Evolutionary conservation across 768 basidiomycete species (phyloP), one percentile per base, ranked within the genome.

Genomic region (Russula griseocarnosa): DNA sequence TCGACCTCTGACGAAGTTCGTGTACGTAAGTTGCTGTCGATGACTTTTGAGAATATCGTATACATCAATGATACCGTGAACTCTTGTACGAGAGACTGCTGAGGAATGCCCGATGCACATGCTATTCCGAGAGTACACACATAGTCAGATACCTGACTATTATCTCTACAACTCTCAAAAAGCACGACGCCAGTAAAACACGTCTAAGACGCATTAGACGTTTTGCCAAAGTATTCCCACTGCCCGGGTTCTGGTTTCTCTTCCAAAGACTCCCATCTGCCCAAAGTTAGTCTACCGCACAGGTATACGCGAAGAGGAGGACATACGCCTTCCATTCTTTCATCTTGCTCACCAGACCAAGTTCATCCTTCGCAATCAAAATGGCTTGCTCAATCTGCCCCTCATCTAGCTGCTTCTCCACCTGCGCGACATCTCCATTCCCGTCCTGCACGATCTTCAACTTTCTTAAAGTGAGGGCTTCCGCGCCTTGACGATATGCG

Each of bases 311-410:
- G 18, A 47, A 55, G 55, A 32, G 58, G 22, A 22, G n/a, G 58
- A 88, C 94, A 74, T 74, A 98, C 95, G 90, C 84, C 78, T 95
- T 96, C 94, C 93, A 98, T 72, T 94, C 88, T n/a, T 87, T 72
- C 88, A 97, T 90, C 76, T 90, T 90, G 36, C 78, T 78, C 5
- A 81, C 90, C 44, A 98, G 79, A 60, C 77, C 79, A 61, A 92
- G 78, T 75, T 98, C 95, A 71, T 90, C 89, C 69, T 85, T 77
- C 13, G 94, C 95, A 74, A 91, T 85, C 68, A 85, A 82, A 69
- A 98, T 70, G 38, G 89, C 83, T 74, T 93, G 82, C 78, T 98
- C 95, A 49, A 97, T 90, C 70, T 92, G 85, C 0, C 93, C 92
- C 73, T 91, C 91, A 55, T 87, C 83, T 46, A 98, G 73, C 73